Evolutionary conservation across 1,139 yeast species (phyloP), one percentile per base, ranked within the genome.

Genomic region (Protomyces inouyei): DNA sequence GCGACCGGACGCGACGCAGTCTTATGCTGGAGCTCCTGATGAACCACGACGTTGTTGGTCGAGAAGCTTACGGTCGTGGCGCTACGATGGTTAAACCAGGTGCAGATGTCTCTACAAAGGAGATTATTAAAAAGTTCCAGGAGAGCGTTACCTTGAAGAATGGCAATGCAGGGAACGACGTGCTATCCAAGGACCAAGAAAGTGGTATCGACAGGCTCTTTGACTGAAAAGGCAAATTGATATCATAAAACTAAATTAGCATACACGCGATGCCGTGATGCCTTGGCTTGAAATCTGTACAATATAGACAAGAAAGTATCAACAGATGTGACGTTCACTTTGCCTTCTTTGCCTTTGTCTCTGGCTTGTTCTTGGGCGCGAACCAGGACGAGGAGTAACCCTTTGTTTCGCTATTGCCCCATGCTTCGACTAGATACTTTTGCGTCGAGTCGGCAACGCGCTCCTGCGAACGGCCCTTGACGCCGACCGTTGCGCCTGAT

Each of bases 11-110:
- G 14, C 59, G 59, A 18, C 46, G 59, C 12, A 45, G 59, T 21
- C 48, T 60, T 12, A 54, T 60, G 64, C 59, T 35, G 23, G 64
- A 54, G 32, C 52, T 60, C 8, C 48, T 60, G 28, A 57, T 46
- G 59, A 48, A 46, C 21, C 59, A 54, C 55, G 59, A 54, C 18
- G 48, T 54, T 37, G 64, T 60, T 10, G 64, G 59, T 4, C 36
- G 55, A n/a, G 64, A 55, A 54, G 64, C 52, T n/a, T 55, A 60
- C 18, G 64, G 64, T 36, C 52, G 63, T 6, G 57, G 63, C 9
- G 18, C 63, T 16, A 36, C 45, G 9, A 23, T 14, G 55, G 55
- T 54, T 6, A 35, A 35, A n/a, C 35, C 54, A 16, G 59, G 64
- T 25, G 64, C 64, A 12, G 59, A 60, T 23, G 59, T 54, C 28